Evolutionary conservation across 1,139 yeast genomes (phyloP).

Genomic region (Pichia norvegensis): DNA sequence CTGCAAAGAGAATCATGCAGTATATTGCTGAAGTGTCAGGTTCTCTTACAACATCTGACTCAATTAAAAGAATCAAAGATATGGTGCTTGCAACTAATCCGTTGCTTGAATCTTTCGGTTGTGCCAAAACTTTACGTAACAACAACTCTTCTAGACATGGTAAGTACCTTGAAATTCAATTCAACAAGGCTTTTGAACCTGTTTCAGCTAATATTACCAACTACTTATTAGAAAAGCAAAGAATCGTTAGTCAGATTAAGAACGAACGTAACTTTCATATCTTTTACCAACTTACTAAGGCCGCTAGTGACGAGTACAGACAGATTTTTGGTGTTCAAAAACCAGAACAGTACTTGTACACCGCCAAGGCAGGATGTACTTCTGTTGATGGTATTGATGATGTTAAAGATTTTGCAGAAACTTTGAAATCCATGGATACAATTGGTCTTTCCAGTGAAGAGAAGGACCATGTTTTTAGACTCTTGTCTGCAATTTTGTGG

Average conservation of each 20-base stretch:
- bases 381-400: constrained; percentile 85
- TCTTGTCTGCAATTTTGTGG: constrained; percentile 86
- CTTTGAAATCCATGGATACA: constrained; percentile 75
- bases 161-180: constrained; percentile 86
- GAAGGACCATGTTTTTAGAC: constrained; percentile 83
- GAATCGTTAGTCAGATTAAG: constrained; percentile 89
- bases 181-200: constrained; percentile 77
- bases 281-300: constrained; percentile 91
- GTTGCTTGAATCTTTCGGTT: constrained; percentile 90
- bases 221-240: constrained; percentile 85
- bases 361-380: constrained; percentile 81
- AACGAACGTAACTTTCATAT: constrained; percentile 96
- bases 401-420: constrained; percentile 65
- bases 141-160: constrained; percentile 98
- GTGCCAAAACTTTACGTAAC: constrained; percentile 95
- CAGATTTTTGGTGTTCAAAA: constrained; percentile 82
- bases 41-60: constrained; percentile 42
- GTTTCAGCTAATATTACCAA: constrained; percentile 94
- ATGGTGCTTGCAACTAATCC: constrained; percentile 99
- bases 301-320: constrained; percentile 79
- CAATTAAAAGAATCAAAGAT: constrained; percentile 81
- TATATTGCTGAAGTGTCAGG: constrained; percentile 87
- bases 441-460: constrained; percentile 78
- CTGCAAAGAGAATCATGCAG: constrained; percentile 98
- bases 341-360: constrained; percentile 87